phyloP scores from a whole-genome alignment of 225 moss, liverwort and hornwort species.

The Pleurozium schreberi region DNA sequence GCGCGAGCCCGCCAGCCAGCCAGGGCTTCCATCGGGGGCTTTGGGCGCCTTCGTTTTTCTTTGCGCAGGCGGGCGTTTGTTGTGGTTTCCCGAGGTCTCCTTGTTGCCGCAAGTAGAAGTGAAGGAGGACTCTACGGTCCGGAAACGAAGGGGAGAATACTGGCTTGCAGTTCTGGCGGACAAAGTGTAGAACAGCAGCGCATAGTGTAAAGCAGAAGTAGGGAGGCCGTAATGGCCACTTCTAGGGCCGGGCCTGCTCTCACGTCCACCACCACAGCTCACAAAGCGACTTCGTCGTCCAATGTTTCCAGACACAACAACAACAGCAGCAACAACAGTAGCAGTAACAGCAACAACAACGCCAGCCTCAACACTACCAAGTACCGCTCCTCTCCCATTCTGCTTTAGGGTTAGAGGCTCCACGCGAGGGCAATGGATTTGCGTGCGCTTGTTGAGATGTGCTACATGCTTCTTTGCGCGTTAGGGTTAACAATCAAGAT shows the following conservation, averaged over 20 bases:
- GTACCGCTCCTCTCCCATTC: background rate
- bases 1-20: background rate
- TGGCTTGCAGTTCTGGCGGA: background rate
- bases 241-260: slow-evolving; percentile 53
- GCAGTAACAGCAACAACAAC: slow-evolving; percentile 13
- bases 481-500: background rate
- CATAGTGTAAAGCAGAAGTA: background rate
- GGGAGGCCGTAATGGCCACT: slow-evolving; percentile 46
- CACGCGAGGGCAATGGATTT: background rate
- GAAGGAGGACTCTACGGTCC: background rate
- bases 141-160: background rate
- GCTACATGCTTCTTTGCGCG: slow-evolving; percentile 1
- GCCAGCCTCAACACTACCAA: slow-evolving; percentile 2
- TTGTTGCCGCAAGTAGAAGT: background rate
- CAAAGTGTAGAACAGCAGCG: background rate
- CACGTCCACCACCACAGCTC: slow-evolving; percentile 17
- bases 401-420: slow-evolving; percentile 25
- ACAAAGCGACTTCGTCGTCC: slow-evolving; percentile 26
- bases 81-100: background rate
- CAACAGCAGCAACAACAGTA: background rate
- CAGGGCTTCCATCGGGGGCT: slow-evolving; percentile 8
- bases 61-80: background rate
- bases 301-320: slow-evolving; percentile 30
- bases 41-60: background rate
- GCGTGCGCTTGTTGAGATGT: background rate